phyloP scores from a whole-genome alignment of 2,329 filamentous ascomycete species.

The Dactylonectria estremocensis region DNA sequence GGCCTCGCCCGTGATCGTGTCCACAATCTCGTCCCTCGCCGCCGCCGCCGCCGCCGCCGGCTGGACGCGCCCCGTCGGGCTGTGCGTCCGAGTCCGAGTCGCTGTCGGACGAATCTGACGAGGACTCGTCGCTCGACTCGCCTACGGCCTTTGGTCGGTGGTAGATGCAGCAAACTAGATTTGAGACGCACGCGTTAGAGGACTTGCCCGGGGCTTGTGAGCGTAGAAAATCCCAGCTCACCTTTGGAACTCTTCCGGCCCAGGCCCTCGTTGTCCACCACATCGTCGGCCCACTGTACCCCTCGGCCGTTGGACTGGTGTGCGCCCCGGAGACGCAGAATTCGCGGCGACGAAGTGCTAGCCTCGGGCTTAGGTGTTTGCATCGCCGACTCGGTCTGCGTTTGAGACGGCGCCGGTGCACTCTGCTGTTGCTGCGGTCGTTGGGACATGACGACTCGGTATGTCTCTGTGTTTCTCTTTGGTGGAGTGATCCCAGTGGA shows the following conservation, averaged over 20 bases:
- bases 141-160: conserved; percentile 86
- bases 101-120: conserved; percentile 71
- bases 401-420: conserved; percentile 53
- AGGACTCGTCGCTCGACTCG: conserved; percentile 83
- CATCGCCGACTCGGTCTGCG: conserved; percentile 51
- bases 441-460: conserved; percentile 50
- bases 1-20: conserved; percentile 47
- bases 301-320: conserved; percentile 66
- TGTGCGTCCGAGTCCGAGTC: conserved; percentile 63
- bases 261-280: conserved; percentile 95
- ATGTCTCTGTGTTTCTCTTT: conserved; percentile 3
- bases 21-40: conserved; percentile 61
- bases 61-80: conserved; percentile 45
- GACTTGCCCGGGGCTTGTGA: background rate
- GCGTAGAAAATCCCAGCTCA: conserved; percentile 55
- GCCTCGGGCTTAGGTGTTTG: conserved; percentile 48
- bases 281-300: conserved; percentile 93
- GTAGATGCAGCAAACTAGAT: conserved; percentile 97
- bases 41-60: conserved; percentile 19
- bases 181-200: conserved; percentile 7
- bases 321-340: conserved; percentile 68
- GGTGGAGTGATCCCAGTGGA: background rate
- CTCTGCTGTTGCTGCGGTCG: conserved; percentile 44
- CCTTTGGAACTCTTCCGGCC: conserved; percentile 96
- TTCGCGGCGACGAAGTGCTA: conserved; percentile 52